phyloP scores from a whole-genome alignment of 1,139 yeast species.

The Hansenula anomala region DNA sequence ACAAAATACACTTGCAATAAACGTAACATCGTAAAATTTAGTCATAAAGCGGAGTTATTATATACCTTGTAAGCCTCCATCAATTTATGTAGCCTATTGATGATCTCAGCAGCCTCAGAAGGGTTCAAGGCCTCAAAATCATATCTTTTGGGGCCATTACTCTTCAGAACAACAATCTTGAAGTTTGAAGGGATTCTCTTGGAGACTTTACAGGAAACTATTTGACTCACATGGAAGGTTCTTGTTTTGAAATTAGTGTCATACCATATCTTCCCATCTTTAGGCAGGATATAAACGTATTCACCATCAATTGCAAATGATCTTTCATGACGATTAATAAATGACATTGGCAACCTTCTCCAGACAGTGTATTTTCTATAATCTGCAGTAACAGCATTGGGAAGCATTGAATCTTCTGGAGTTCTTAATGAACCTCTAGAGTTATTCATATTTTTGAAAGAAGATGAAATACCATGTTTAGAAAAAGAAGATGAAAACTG shows the following conservation, averaged over 20 bases:
- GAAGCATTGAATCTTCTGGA: conserved; percentile 4
- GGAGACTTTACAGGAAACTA: conserved; percentile 71
- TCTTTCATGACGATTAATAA: conserved; percentile 76
- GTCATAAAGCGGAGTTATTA: conserved; percentile 1
- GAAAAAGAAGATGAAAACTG: conserved; percentile 12
- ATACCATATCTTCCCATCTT: conserved; percentile 61
- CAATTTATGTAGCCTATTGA: conserved; percentile 56
- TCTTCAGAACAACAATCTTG: conserved; percentile 74
- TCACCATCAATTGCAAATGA: conserved; percentile 90
- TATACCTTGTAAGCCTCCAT: conserved; percentile 45
- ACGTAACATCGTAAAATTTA: too few relatives aligned
- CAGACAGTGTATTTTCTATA: conserved; percentile 68
- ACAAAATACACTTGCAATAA: too few relatives aligned
- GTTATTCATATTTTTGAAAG: conserved; percentile 11
- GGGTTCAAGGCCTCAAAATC: conserved; percentile 74
- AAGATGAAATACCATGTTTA: conserved; percentile 14
- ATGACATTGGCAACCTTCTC: conserved; percentile 83
- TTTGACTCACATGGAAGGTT: conserved; percentile 81
- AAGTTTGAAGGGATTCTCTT: conserved; percentile 74
- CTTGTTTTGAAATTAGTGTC: conserved; percentile 77
- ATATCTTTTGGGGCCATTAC: conserved; percentile 67
- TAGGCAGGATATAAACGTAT: conserved; percentile 84
- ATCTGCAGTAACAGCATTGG: conserved; percentile 22
- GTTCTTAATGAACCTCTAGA: conserved; percentile 8
- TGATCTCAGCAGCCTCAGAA: conserved; percentile 68